phyloP scores from a whole-genome alignment of 148 eudicot genomes.

The Fagopyrum esculentum region DNA sequence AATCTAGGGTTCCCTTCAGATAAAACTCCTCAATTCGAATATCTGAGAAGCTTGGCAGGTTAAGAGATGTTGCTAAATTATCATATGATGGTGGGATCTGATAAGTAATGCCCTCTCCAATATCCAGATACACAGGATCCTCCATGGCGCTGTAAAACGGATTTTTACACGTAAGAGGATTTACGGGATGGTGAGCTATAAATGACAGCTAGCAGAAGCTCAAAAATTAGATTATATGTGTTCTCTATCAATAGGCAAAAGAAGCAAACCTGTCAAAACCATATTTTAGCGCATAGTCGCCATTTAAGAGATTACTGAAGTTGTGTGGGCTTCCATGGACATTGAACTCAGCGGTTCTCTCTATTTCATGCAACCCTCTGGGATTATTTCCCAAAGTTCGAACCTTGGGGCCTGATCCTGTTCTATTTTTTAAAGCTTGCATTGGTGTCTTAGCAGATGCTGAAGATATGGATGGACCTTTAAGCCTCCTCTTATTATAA shows the following conservation, averaged over 20 bases:
- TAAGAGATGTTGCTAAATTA: slow-evolving; percentile 57
- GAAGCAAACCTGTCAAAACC: slow-evolving; percentile 53
- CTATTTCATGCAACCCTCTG: slow-evolving; percentile 46
- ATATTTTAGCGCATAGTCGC: slow-evolving; percentile 44
- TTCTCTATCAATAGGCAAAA: not conserved
- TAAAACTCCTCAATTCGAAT: slow-evolving; percentile 74
- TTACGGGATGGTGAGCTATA: not conserved
- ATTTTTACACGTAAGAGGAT: slow-evolving; percentile 13
- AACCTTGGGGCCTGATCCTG: slow-evolving; percentile 32
- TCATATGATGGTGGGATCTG: slow-evolving; percentile 84
- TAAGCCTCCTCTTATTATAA: slow-evolving; percentile 72
- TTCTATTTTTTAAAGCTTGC: slow-evolving; percentile 36
- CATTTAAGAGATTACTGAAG: slow-evolving; percentile 38
- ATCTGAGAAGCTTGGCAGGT: slow-evolving; percentile 73
- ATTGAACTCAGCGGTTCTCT: slow-evolving; percentile 38
- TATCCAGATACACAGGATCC: slow-evolving; percentile 74
- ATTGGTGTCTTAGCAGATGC: slow-evolving; percentile 35
- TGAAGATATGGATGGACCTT: slow-evolving; percentile 51
- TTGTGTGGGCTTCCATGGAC: slow-evolving; percentile 32
- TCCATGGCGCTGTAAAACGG: slow-evolving; percentile 42
- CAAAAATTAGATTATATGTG: not conserved
- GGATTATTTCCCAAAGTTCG: slow-evolving; percentile 47
- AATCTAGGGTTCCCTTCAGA: slow-evolving; percentile 81
- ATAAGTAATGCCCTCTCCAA: slow-evolving; percentile 80
- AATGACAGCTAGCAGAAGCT: not conserved